Evolutionary conservation across 1,284 basidiomycete species (phyloP), one percentile per base, ranked within the genome.

Genomic region (Irpex sp.): DNA sequence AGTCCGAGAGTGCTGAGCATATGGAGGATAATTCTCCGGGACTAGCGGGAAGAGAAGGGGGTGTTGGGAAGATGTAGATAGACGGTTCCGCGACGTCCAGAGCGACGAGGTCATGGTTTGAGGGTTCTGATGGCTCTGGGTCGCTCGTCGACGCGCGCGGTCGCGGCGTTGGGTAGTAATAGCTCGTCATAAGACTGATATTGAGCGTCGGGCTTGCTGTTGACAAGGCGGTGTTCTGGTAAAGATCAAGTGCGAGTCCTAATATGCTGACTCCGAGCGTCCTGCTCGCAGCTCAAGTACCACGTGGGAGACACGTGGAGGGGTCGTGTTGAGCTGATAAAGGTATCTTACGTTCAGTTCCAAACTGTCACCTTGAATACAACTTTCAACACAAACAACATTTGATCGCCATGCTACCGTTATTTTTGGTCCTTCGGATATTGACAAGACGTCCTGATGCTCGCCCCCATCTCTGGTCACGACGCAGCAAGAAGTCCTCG

Each of bases 51-150:
- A 61, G 62, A 4, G 71, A 72, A 3, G 72, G 60, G 2, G 76
- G 72, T 21, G 67, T 72, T n/a, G 76, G 74, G 57, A 78, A 76
- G 58, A 77, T 71, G 68, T 76, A 76, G 39, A 76, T 72, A 26
- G 74, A 74, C n/a, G 66, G 64, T 49, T 73, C 71, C 49, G 68
- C 67, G 58, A 56, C 33, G 59, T 60, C 58, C 65, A 61, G 4
- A 61, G 61, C 1, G 59, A 57, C 17, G 60, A 21, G 5, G 56
- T 33, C 4, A 26, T 36, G 13, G 1, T 7, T 33, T 50, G 59
- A 36, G 19, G 55, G 51, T 4, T 26, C 62, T 33, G 64, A 59
- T 8, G 39, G 59, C 11, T 60, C 26, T n/a, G 62, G 36, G 2
- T n/a, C 26, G 55, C 19, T 47, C 5, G 36, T 47, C 15, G 53